Evolutionary conservation across 352 stramenopile species (phyloP), one percentile per base, ranked within the genome.

Genomic region (Globisporangium cederbergense): DNA sequence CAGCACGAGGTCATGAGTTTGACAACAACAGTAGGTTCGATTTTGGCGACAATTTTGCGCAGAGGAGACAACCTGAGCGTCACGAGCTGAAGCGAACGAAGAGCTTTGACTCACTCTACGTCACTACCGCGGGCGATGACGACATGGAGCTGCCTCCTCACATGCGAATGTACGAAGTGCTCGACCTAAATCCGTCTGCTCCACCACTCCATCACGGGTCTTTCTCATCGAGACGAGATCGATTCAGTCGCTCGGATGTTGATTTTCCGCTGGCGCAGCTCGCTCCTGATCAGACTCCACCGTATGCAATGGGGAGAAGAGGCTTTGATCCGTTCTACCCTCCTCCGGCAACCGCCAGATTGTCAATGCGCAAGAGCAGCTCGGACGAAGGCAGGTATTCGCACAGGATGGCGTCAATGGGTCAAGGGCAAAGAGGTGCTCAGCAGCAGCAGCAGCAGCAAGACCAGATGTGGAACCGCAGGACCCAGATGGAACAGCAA

Each of bases 51-150:
- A n/a, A 45, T 6, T 22, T 45, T 4, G 32, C 22, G 10, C 57
- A 43, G 3, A 42, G 58, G 9, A 53, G 58, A n/a, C 22, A 45
- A 16, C 6, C 36, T 6, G 46, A 28, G 11, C 46, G 47, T 9
- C 52, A 61, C 14, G 56, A 34, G 18, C 52, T 74, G 20, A 76
- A 76, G 45, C 75, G 79, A 2, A 74, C 67, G 20, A 81, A 86
- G 36, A 88, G 79, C 56, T 88, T 88, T 30, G 77, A 84, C 49
- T 79, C 75, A 8, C 60, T 79, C 2, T 71, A 71, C n/a, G 59
- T 60, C 52, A n/a, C 1, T 7, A 64, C 72, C 20, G 52, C 8
- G 6, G 57, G 62, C 10, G 63, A 75, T 34, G 53, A 62, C 1
- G 47, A 77, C 63, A 51, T 73, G 36, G 79, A 79, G 30, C 67